A percentile compares a stretch with the other conserved stretches of the same genome.
Evolutionary conservation across 2,329 filamentous ascomycete species (phyloP).

Genomic region (Clarireedia sp.): DNA sequence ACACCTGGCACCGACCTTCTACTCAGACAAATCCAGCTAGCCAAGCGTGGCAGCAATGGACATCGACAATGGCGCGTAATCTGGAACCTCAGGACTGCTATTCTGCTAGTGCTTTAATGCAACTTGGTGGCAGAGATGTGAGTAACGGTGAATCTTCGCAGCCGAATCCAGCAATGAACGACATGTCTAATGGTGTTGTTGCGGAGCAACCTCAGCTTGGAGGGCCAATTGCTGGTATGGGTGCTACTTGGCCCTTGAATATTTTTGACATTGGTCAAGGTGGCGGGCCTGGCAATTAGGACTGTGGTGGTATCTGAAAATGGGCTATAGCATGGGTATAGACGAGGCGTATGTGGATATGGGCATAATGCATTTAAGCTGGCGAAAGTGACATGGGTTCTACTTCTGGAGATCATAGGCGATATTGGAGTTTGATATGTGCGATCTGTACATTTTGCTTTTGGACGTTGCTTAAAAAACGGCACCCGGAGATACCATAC

Average conservation of each 20-base stretch:
- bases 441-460: too few species aligned
- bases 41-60: slow-evolving; percentile 29
- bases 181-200: not conserved
- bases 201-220: slow-evolving; percentile 1
- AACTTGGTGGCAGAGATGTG: slow-evolving; percentile 23
- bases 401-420: too few species aligned
- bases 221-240: not conserved
- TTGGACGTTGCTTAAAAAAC: too few species aligned
- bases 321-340: too few species aligned
- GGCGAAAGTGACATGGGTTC: too few species aligned
- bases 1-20: slow-evolving; percentile 15
- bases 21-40: slow-evolving; percentile 16
- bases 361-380: too few species aligned
- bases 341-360: too few species aligned
- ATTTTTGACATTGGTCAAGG: slow-evolving; percentile 18
- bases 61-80: slow-evolving; percentile 23
- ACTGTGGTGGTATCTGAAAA: too few species aligned
- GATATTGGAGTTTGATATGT: too few species aligned
- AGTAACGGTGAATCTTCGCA: slow-evolving; percentile 11
- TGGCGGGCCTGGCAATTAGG: too few species aligned
- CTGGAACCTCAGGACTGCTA: slow-evolving; percentile 29
- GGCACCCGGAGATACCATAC: too few species aligned
- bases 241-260: slow-evolving; percentile 21
- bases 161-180: not conserved
- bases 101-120: slow-evolving; percentile 27